Evolutionary conservation across 1,284 basidiomycete species (phyloP).

Genomic region (Entoloma clypeatum): DNA sequence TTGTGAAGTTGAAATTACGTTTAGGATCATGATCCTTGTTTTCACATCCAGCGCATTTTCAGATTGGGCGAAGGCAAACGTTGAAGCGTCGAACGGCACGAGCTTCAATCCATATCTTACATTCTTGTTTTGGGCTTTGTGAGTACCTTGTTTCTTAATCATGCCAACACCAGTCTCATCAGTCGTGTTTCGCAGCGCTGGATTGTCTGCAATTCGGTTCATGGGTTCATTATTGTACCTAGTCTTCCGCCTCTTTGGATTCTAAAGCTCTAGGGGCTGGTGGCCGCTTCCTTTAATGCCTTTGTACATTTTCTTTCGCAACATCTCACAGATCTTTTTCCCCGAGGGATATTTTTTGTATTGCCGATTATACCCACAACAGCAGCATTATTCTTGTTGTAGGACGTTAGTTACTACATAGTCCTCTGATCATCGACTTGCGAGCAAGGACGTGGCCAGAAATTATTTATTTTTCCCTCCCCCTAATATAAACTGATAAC

Average conservation of each 20-base stretch:
- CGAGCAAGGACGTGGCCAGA: too few relatives aligned
- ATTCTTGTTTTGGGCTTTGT: slow-evolving; percentile 81
- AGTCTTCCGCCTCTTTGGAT: slow-evolving; percentile 67
- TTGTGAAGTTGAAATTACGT: slow-evolving; percentile 13
- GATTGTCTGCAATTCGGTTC: slow-evolving; percentile 76
- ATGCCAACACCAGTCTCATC: slow-evolving; percentile 8
- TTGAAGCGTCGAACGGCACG: slow-evolving; percentile 43
- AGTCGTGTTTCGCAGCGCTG: slow-evolving; percentile 48
- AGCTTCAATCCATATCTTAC: slow-evolving; percentile 84
- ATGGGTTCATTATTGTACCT: slow-evolving; percentile 75
- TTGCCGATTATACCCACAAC: slow-evolving; percentile 15
- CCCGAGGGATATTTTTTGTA: slow-evolving; percentile 19
- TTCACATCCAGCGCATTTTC: slow-evolving; percentile 80
- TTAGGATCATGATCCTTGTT: slow-evolving; percentile 69
- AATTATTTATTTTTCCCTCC: too few relatives aligned
- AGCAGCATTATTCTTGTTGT: not conserved
- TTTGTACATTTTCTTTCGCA: not conserved
- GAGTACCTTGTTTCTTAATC: slow-evolving; percentile 32
- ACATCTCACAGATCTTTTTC: too few relatives aligned
- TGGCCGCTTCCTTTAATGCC: slow-evolving; percentile 5
- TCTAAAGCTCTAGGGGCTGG: slow-evolving; percentile 29
- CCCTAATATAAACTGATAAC: too few relatives aligned
- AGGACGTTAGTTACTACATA: not conserved
- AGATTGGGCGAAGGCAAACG: slow-evolving; percentile 53
- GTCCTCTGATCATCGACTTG: too few relatives aligned